Evolutionary conservation across 2,329 filamentous ascomycete genomes (phyloP), one percentile per base, ranked within the genome.

Genomic region (Fusarium incarnatum): DNA sequence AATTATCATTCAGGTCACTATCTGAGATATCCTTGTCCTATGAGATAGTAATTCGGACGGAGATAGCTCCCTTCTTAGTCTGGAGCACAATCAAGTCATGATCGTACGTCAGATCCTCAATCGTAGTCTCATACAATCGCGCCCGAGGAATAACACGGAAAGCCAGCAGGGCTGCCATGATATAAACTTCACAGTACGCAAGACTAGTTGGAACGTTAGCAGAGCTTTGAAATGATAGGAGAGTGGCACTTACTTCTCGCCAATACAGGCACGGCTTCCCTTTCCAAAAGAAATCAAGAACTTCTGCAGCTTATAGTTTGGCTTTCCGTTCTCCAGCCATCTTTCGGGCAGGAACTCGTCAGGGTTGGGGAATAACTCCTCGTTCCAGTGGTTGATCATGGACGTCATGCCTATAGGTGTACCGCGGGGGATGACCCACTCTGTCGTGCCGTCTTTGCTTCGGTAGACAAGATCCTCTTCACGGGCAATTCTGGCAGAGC

Each of bases 331-430:
- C 1, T 73, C 67, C 2, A 76, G 41, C 66, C 72, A 81, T 13
- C 76, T 65, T 65, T 73, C 77, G 0, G 81, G 82, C 5, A 68
- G 62, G 56, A 80, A 83, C 16, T 75, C 60, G n/a, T 75, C 67
- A 1, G 80, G 77, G 0, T 73, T 44, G 3, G 76, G 73, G 47
- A 81, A 83, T 4, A 78, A 56, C 10, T 71, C 72, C 58, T 75
- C 49, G 46, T 79, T 59, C 68, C 64, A 75, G 70, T 79, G 77
- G 49, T 75, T 76, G 63, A 77, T 76, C 64, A 77, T 74, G 11
- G 76, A 74, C 4, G 75, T 77, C 78, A 79, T 80, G 22, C 76
- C 74, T 9, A 79, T 75, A 4, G 76, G 76, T 5, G 77, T 79
- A 15, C 76, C 78, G 57, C 75, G 64, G 3, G 69, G 71, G 42